A percentile compares a stretch with the other conserved stretches of the same genome.
phyloP scores from a whole-genome alignment of 2,329 filamentous ascomycete genomes.

The Trichothecium sympodiale region DNA sequence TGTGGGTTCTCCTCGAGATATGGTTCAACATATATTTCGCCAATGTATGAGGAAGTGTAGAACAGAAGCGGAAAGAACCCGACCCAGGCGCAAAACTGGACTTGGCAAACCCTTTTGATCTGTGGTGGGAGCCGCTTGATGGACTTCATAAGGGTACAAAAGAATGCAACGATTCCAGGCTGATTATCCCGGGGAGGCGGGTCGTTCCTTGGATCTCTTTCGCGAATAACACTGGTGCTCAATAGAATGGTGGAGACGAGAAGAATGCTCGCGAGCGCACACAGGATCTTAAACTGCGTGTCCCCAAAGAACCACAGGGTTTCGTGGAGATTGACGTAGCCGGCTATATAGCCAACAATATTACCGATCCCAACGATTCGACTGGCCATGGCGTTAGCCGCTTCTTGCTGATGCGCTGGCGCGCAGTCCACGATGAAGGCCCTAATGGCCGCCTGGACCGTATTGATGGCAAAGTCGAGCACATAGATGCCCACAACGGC shows the following conservation, averaged over 20 bases:
- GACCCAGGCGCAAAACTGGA: constrained; percentile 83
- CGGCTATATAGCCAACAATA: constrained; percentile 80
- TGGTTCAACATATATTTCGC: constrained; percentile 83
- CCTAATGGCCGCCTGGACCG: constrained; percentile 85
- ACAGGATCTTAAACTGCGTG: constrained; percentile 88
- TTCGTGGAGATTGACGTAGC: constrained; percentile 68
- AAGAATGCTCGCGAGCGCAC: constrained; percentile 68
- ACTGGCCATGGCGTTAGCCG: constrained; percentile 89
- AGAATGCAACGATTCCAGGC: constrained; percentile 65
- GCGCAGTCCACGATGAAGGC: constrained; percentile 92
- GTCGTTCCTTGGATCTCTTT: constrained; percentile 71
- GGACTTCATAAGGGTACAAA: constrained; percentile 64
- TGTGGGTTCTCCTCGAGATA: constrained; percentile 67
- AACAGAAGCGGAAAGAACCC: constrained; percentile 94
- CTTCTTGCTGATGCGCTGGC: constrained; percentile 85
- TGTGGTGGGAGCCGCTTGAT: constrained; percentile 72
- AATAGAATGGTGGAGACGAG: constrained; percentile 59
- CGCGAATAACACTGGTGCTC: constrained; percentile 58
- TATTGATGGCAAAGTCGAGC: constrained; percentile 91
- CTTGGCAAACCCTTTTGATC: constrained; percentile 69
- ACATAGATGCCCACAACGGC: constrained; percentile 83
- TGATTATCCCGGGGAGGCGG: constrained; percentile 47
- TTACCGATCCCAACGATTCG: constrained; percentile 80
- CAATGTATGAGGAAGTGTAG: constrained; percentile 90
- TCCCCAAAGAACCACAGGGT: constrained; percentile 71